Conservation (phyloP, 1,139 yeast species). For the Pichia cactophila region DNA sequence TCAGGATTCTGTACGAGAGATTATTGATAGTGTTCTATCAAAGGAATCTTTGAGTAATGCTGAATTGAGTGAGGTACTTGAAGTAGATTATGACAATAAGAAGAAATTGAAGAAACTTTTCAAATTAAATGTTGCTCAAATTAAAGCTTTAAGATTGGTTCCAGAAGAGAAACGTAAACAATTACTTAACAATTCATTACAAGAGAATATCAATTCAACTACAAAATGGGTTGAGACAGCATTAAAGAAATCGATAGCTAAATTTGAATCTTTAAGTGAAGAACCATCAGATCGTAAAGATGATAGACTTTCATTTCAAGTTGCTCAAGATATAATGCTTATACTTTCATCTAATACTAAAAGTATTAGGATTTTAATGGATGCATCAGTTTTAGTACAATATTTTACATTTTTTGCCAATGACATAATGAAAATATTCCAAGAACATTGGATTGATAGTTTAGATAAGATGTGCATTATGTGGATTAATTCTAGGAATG, state of each 20-base stretch:
- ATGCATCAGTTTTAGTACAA: slow-evolving; percentile 20
- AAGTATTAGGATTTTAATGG: slow-evolving; percentile 21
- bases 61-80: slow-evolving; percentile 31
- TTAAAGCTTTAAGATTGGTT: slow-evolving; percentile 14
- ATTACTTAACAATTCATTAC: slow-evolving; percentile 22
- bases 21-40: slow-evolving; percentile 37
- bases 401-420: slow-evolving; percentile 20
- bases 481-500: slow-evolving; percentile 5
- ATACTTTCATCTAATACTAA: slow-evolving; percentile 23
- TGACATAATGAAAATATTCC: slow-evolving; percentile 18
- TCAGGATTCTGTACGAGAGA: slow-evolving; percentile 57
- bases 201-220: slow-evolving; percentile 20
- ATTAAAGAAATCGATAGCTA: slow-evolving; percentile 15
- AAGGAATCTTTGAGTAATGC: slow-evolving; percentile 16
- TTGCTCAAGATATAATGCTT: slow-evolving; percentile 21
- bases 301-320: slow-evolving; percentile 24
- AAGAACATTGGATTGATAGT: slow-evolving; percentile 18
- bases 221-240: slow-evolving; percentile 24
- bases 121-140: slow-evolving; percentile 33
- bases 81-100: slow-evolving; percentile 67
- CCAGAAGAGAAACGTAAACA: slow-evolving; percentile 18
- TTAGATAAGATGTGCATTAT: slow-evolving; percentile 15
- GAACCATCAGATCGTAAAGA: slow-evolving; percentile 23
- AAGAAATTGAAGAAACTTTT: slow-evolving; percentile 41
- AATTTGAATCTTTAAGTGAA: slow-evolving; percentile 19